Evolutionary conservation across 257 asterid genomes (phyloP), one percentile per base, ranked within the genome.

Genomic region (Capsicum rhomboideum): DNA sequence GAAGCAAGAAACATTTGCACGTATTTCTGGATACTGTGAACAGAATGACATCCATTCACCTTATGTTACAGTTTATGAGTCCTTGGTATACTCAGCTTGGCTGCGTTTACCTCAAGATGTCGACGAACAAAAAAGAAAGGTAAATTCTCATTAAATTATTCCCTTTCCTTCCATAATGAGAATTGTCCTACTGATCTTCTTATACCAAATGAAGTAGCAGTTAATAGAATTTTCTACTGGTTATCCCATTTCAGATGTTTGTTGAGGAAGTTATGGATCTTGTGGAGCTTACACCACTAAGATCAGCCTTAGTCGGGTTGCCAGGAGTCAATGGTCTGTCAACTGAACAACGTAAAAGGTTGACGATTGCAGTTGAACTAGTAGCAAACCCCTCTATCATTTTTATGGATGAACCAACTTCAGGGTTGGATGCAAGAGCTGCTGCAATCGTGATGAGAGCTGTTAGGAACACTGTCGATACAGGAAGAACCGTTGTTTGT

Each of bases 31-130:
- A 44, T 93, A 93, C 29, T 91, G 97, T 63, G 97, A 93, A 58
- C 97, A 93, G 83, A 91, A 90, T 49, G 94, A 92, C 49, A 91
- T 92, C 83, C 96, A 92, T 87, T 92, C 96, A 53, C 96, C 96
- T 23, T 85, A 86, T 85, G 92, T 93, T 16, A 93, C 95, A 2
- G 90, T 93, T 16, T 63, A 88, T 12, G 97, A 93, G 83, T 91
- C 97, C 11, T 83, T 93, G 84, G 58, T 92, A 10, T 93, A 83
- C 88, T 93, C 94, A 0, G 95, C 95, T 26, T 90, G 95, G 94
- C 89, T 93, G 29, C 91, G 97, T 18, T 72, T 93, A 86, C 87
- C 94, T 29, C 84, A 84, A 0, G 91, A 92, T 3, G 86, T 92
- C 0, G 88, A 89, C 42, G 69, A 29, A 44, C 61, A 82, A 12